Percentiles rank a stretch among this genome's conserved stretches.
Conservation (phyloP, 164 flowering plant genomes). For the Magnolia officinalis region DNA sequence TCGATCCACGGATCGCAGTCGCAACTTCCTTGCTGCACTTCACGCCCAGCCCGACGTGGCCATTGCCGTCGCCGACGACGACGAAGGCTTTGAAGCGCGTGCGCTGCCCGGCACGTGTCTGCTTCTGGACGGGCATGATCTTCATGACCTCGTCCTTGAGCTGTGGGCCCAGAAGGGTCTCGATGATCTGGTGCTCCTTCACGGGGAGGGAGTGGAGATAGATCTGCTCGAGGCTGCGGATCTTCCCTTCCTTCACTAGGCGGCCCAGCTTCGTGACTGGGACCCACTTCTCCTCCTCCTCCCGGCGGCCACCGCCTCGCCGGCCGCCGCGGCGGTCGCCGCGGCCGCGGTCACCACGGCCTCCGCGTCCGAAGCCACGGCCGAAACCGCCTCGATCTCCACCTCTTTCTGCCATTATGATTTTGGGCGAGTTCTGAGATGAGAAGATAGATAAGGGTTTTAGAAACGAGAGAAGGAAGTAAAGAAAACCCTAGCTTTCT, state of each 20-base stretch:
- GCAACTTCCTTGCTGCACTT: slow-evolving; percentile 86
- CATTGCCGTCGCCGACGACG: slow-evolving; percentile 71
- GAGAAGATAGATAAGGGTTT: background rate
- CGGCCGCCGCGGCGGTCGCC: slow-evolving; percentile 51
- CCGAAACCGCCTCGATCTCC: slow-evolving; percentile 54
- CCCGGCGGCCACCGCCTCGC: slow-evolving; percentile 42
- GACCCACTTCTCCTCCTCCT: slow-evolving; percentile 71
- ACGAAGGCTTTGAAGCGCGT: slow-evolving; percentile 87
- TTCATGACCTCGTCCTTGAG: slow-evolving; percentile 88
- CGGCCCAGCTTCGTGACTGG: slow-evolving; percentile 83
- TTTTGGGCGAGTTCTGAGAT: slow-evolving; percentile 16
- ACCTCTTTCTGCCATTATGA: slow-evolving; percentile 60
- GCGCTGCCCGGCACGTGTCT: slow-evolving; percentile 81
- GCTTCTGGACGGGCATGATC: slow-evolving; percentile 88
- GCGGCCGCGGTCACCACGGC: slow-evolving; percentile 43
- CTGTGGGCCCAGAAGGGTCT: slow-evolving; percentile 42
- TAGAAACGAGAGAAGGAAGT: background rate
- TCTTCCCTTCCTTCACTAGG: slow-evolving; percentile 53
- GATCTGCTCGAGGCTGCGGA: slow-evolving; percentile 55
- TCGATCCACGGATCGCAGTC: slow-evolving; percentile 72
- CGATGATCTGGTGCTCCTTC: slow-evolving; percentile 72
- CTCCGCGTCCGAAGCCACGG: slow-evolving; percentile 41
- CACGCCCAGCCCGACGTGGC: slow-evolving; percentile 82
- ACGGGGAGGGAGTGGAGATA: slow-evolving; percentile 73
- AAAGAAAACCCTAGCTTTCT: slow-evolving; percentile 9